phyloP scores from a whole-genome alignment of 2,329 filamentous ascomycete genomes.

The Epicoccum sorghinum region DNA sequence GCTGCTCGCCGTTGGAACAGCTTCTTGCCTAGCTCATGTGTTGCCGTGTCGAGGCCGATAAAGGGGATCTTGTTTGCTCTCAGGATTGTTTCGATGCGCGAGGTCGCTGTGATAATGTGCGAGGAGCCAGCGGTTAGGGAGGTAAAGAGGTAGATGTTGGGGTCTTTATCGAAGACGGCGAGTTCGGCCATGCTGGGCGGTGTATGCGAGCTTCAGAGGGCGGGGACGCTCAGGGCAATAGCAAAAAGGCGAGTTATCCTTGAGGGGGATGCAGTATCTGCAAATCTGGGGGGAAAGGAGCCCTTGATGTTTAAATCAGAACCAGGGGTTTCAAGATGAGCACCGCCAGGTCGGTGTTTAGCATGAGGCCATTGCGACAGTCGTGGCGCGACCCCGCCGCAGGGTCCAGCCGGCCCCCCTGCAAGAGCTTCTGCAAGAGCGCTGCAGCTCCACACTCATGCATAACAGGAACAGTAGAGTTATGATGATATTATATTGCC shows the following conservation, averaged over 20 bases:
- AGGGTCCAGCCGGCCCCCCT: constrained; percentile 9
- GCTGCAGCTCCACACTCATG: constrained; percentile 7
- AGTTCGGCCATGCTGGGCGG: constrained; percentile 47
- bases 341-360: constrained; percentile 13
- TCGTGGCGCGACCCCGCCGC: constrained; percentile 16
- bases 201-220: constrained; percentile 8
- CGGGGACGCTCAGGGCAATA: not conserved
- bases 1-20: constrained; percentile 85
- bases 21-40: constrained; percentile 84
- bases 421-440: not conserved
- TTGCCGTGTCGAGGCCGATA: constrained; percentile 88
- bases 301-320: not conserved
- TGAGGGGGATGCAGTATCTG: not conserved
- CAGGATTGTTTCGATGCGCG: constrained; percentile 92
- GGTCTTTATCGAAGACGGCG: constrained; percentile 53
- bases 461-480: constrained; percentile 19
- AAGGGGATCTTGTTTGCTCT: constrained; percentile 95
- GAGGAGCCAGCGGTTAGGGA: constrained; percentile 94
- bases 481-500: constrained; percentile 12
- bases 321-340: constrained; percentile 15
- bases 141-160: constrained; percentile 86
- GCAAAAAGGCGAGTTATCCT: not conserved
- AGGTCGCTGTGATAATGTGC: constrained; percentile 94
- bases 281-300: not conserved
- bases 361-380: constrained; percentile 18